phyloP scores from a whole-genome alignment of 257 asterid genomes.

The Misopates orontium region DNA sequence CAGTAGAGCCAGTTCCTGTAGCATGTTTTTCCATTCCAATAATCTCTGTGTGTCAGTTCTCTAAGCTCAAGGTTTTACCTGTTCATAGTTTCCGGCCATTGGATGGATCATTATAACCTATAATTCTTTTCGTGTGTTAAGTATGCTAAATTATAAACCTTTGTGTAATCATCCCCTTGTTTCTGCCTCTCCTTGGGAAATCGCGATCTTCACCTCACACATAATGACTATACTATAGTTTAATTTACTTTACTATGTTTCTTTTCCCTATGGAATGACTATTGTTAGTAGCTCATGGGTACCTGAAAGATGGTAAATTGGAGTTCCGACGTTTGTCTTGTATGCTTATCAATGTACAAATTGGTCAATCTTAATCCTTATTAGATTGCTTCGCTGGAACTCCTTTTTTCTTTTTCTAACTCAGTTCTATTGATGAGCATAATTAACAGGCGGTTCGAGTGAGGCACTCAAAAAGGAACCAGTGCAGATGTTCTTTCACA shows the following conservation, averaged over 20 bases:
- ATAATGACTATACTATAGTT: neutral
- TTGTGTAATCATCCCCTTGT: too few relatives aligned
- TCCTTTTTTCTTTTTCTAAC: constrained; percentile 15
- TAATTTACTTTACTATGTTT: too few relatives aligned
- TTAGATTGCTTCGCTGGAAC: constrained; percentile 14
- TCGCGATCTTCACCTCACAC: neutral
- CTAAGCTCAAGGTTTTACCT: too few relatives aligned
- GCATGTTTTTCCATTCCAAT: too few relatives aligned
- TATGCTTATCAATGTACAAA: constrained; percentile 2
- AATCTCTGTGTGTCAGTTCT: too few relatives aligned
- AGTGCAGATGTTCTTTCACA: constrained; percentile 61
- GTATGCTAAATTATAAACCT: too few relatives aligned
- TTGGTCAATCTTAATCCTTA: constrained; percentile 2
- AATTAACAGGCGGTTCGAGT: constrained; percentile 46
- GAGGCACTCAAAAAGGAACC: constrained; percentile 57
- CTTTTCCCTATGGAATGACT: constrained; percentile 3
- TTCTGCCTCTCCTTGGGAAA: neutral
- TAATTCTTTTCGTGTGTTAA: too few relatives aligned
- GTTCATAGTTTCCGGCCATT: too few relatives aligned
- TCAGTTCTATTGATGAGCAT: constrained; percentile 13
- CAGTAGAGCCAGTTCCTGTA: too few relatives aligned
- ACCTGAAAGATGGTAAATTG: neutral
- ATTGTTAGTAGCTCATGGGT: constrained; percentile 12
- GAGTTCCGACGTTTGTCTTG: neutral
- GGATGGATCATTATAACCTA: too few relatives aligned